A percentile compares a stretch with the other conserved stretches of the same genome.
These are phyloP conservation scores for Stagonosporopsis vannaccii DNA, from an alignment of 2,329 filamentous ascomycete genomes.

Conservation along the genomic window DNA sequence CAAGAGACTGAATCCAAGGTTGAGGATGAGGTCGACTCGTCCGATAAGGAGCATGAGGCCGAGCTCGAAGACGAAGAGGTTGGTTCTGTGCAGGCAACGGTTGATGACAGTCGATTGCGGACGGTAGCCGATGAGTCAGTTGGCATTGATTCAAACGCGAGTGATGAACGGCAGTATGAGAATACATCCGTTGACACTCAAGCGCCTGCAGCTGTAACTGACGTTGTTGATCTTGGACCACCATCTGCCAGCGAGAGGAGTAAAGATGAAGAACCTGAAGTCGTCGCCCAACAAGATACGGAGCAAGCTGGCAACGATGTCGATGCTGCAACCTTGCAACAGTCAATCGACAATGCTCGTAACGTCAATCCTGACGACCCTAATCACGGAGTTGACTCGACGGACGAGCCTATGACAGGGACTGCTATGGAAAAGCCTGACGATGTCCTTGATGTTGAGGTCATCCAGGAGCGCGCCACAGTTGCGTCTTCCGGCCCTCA, in stretches of 20 bases:
- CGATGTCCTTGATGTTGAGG: neutral
- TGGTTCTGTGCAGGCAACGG: neutral
- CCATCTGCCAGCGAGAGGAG: slow-evolving; percentile 18
- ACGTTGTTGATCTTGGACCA: slow-evolving; percentile 36
- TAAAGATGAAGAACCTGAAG: neutral
- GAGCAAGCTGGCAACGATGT: neutral
- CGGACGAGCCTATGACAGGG: neutral
- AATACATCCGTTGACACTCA: slow-evolving; percentile 3
- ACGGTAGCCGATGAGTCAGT: neutral
- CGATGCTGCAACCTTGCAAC: neutral
- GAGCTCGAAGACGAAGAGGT: neutral
- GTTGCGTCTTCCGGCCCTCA: neutral
- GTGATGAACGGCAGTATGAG: neutral
- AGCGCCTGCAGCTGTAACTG: slow-evolving; percentile 13
- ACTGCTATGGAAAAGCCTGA: neutral
- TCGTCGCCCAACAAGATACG: neutral
- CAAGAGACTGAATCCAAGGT: neutral
- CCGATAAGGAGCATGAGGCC: neutral
- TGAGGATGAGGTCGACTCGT: neutral
- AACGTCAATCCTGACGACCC: neutral
- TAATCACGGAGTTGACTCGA: neutral
- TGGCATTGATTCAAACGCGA: neutral
- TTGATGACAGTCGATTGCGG: neutral
- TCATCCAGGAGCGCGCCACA: neutral
- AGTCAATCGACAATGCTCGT: too few species aligned